Evolutionary conservation across 2,329 filamentous ascomycete species (phyloP), one percentile per base, ranked within the genome.

Genomic region (Coniochaeta sp.): DNA sequence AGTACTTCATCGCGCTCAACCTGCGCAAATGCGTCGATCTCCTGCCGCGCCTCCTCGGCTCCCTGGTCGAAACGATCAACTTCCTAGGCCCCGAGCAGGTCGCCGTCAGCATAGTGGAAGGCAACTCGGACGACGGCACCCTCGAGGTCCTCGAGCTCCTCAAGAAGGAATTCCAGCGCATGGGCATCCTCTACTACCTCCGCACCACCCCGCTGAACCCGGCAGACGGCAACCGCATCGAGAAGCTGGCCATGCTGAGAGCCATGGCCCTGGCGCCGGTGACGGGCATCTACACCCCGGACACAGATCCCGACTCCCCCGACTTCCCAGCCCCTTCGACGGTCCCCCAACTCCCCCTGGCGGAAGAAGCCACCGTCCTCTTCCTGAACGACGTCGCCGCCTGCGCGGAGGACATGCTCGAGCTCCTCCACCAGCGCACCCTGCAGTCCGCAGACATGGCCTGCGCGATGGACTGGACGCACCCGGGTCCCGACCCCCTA

Each of bases 391-490:
- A 82, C 63, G 76, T 83, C 34, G 74, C 76, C 0, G 69, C 72
- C 7, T 82, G 79, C 57, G 54, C 70, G 11, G 79, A 83, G 50
- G 81, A 84, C 60, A 75, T 85, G 31, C 70, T 85, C 9, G 81
- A 84, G 67, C 68, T 84, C 8, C 64, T 76, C 1, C 73, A 79
- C 62, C 80, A 83, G 67, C 5, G 81, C 80, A 8, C 56, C 56
- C 56, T 40, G 19, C 56, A 58, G 26, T 31, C n/a, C 34, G 56
- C 56, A 4, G 76, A 79, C 64, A 82, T 81, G 77, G 79, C 77
- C 1, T 85, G 81, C 64, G 79, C 73, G 12, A 80, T 84, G 76
- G 81, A 84, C 65, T 84, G 81, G 81, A 77, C 72, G 0, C 76
- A 76, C 38, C 56, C 56, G 19, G 67, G 70, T 1, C 75, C 71